Evolutionary conservation across 495 filamentous ascomycete genomes (phyloP).

Genomic region (Hypoxylon intermedium): DNA sequence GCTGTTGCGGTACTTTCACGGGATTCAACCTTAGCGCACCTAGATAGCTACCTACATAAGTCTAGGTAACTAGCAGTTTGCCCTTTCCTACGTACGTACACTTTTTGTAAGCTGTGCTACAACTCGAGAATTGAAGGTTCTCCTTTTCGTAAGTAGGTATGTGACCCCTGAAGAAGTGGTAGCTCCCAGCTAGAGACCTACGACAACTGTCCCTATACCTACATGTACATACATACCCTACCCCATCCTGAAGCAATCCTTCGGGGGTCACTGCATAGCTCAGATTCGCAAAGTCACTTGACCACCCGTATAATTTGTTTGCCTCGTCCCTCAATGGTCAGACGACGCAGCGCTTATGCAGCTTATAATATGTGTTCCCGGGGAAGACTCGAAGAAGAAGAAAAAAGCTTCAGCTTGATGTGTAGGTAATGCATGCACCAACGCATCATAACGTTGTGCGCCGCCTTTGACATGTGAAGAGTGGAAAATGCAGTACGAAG

Average conservation of each 20-base stretch:
- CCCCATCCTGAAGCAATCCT: no score
- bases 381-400: not conserved
- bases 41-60: not conserved
- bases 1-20: conserved; percentile 13
- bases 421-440: not conserved
- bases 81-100: no score
- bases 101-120: no score
- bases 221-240: no score
- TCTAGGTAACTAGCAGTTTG: no score
- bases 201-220: no score
- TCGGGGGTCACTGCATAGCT: no score
- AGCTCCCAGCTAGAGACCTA: no score
- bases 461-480: conserved; percentile 31
- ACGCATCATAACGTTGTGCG: not conserved
- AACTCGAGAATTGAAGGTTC: no score
- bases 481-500: conserved; percentile 3
- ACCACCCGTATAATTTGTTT: conserved; percentile 18
- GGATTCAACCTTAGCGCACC: conserved; percentile 23
- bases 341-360: conserved; percentile 26
- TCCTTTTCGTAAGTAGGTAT: no score
- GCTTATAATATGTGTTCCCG: not conserved
- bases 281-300: conserved; percentile 24
- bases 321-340: conserved; percentile 23
- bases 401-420: not conserved
- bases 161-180: no score